Percentiles rank a stretch among this genome's conserved stretches.
Evolutionary conservation across 257 asterid genomes (phyloP).

Genomic region (Solanum virginianum): DNA sequence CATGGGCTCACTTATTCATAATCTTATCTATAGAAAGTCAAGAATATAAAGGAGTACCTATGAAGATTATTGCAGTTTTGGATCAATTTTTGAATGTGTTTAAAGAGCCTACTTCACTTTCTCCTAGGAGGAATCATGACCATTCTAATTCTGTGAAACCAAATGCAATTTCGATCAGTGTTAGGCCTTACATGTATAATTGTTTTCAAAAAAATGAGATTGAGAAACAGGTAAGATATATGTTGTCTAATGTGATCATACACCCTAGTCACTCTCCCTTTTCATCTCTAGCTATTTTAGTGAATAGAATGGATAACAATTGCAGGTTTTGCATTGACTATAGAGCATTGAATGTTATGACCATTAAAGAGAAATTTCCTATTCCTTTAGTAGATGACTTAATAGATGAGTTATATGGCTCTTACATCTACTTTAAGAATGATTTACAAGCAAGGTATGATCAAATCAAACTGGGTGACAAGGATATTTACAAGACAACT

Average conservation of each 20-base stretch:
- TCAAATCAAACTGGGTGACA: not conserved
- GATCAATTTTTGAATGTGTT: not conserved
- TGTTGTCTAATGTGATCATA: not conserved
- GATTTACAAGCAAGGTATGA: not conserved
- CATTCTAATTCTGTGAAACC: not conserved
- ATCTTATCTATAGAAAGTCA: not conserved
- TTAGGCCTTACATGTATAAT: not conserved
- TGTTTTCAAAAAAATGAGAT: not conserved
- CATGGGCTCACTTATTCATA: not conserved
- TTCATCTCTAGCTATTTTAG: not conserved
- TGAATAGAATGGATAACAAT: not conserved
- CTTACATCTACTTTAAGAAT: not conserved
- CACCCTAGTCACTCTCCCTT: not conserved
- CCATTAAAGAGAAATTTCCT: not conserved
- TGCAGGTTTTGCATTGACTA: not conserved
- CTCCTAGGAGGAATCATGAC: not conserved
- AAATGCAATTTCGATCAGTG: not conserved
- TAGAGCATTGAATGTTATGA: not conserved
- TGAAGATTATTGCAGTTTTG: not conserved
- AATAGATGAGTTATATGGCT: not conserved
- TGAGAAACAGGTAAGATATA: not conserved
- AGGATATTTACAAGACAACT: not conserved
- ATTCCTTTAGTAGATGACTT: not conserved
- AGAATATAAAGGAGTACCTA: not conserved
- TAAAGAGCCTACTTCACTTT: not conserved